Conservation (phyloP, 345 rosid species). For the Mallotus nudiflorus region DNA sequence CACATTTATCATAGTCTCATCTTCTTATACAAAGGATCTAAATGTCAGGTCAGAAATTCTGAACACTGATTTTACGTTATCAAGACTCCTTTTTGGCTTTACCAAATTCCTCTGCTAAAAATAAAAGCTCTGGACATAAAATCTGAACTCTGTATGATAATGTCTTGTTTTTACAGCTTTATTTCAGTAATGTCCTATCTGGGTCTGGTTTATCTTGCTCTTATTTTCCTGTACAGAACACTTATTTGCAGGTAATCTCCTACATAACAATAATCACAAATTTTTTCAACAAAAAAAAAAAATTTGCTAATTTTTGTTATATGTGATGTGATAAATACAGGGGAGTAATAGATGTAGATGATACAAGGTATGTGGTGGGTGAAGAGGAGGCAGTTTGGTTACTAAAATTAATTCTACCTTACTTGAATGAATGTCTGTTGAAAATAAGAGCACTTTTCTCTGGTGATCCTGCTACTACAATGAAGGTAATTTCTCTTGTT, state of each 20-base stretch:
- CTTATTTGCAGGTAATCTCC: conserved; percentile 56
- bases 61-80: not conserved
- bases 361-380: conserved; percentile 51
- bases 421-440: conserved; percentile 65
- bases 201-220: conserved; percentile 73
- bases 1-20: conserved; percentile 65
- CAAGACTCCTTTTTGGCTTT: not conserved
- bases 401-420: conserved; percentile 67
- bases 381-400: conserved; percentile 81
- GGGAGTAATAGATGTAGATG: conserved; percentile 43
- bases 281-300: no score
- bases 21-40: conserved; percentile 71
- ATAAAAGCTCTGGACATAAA: not conserved
- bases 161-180: conserved; percentile 50
- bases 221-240: conserved; percentile 66
- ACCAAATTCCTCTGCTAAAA: conserved; percentile 5
- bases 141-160: conserved; percentile 7
- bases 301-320: no score
- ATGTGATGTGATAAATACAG: no score
- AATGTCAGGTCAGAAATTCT: conserved; percentile 53
- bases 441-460: conserved; percentile 77
- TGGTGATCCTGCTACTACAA: conserved; percentile 87
- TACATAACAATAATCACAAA: no score
- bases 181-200: conserved; percentile 76
- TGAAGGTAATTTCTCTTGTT: conserved; percentile 55